A percentile compares a stretch with the other conserved stretches of the same genome.
Evolutionary conservation across 225 moss, liverwort and hornwort genomes (phyloP).

Genomic region (Physcomitrium patens): DNA sequence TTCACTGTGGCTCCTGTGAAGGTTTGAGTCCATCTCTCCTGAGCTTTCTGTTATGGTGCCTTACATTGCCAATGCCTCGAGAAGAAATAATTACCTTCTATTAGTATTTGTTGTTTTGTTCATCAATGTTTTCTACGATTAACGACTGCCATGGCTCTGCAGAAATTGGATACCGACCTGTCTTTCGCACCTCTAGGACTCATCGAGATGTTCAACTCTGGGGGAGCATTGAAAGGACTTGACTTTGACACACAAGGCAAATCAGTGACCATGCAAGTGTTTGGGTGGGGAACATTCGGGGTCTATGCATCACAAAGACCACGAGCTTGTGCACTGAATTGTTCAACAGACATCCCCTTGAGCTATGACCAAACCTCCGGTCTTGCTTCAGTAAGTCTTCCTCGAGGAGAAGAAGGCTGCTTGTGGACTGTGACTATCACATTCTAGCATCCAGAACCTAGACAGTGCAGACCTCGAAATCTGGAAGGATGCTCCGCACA

Average conservation of each 20-base stretch:
- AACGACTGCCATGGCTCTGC: constrained; percentile 29
- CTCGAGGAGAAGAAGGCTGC: constrained; percentile 43
- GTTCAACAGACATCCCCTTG: constrained; percentile 29
- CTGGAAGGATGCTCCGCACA: too few relatives aligned
- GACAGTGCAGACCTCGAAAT: background rate
- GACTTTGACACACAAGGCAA: constrained; percentile 52
- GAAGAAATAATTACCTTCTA: background rate
- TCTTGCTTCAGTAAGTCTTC: constrained; percentile 60
- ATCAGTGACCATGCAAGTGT: constrained; percentile 59
- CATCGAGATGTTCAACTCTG: constrained; percentile 90
- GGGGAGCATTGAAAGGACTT: constrained; percentile 71
- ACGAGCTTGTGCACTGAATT: constrained; percentile 40
- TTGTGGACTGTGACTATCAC: constrained; percentile 60
- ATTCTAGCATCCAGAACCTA: constrained; percentile 37
- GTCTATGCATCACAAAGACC: constrained; percentile 70
- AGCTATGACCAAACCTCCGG: constrained; percentile 61
- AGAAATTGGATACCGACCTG: constrained; percentile 63
- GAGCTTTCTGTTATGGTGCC: background rate
- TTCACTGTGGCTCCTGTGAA: constrained; percentile 81
- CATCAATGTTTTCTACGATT: background rate
- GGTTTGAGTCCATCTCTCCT: constrained; percentile 39
- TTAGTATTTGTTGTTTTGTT: background rate
- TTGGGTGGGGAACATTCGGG: constrained; percentile 80
- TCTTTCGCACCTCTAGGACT: constrained; percentile 82
- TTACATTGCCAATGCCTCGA: background rate